Evolutionary conservation across 1,284 basidiomycete genomes (phyloP), one percentile per base, ranked within the genome.

Genomic region (Cutaneotrichosporon sp.): DNA sequence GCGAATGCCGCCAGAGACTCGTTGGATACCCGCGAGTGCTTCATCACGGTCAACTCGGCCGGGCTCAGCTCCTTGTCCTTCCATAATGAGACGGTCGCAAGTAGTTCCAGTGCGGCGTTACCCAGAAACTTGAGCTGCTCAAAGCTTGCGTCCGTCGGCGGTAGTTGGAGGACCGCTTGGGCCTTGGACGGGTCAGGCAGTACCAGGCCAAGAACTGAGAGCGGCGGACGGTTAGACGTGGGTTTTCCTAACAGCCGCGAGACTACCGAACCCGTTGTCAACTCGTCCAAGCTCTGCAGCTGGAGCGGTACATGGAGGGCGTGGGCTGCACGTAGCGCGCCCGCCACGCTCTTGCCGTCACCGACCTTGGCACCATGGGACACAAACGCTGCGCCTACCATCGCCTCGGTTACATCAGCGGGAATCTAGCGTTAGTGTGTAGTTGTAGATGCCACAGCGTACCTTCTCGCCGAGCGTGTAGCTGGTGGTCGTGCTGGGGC

Each of bases 391-490:
- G 70, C 68, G 4, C 57, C 70, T 26, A 73, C 57, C 4, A 71
- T 50, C 0, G 70, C 61, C 55, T 73, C 70, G 0, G 58, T 57
- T 0, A 73, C 63, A 46, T 73, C 70, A 1, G 36, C 35, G 1
- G 36, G 15, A 10, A 47, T 18, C 46, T 47, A n/a, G 15, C 13
- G 20, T 46, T 34, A 46, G 34, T 8, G n/a, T 4, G 15, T 8
- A 13, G 44, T 18, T 5, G 4, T 12, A 13, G 3, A 20, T 17
- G 9, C 2, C 23, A 8, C 36, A 18, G 8, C 46, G 10, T 17
- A 68, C 70, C 56, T 72, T 72, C 42, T 68, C 68, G 15, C 70
- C 70, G 4, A 69, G 47, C 5, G 14, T 44, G 33, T 60, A 52
- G 12, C 33, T 58, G 35, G 21, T 26, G 15, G 45, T 20, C 5